Evolutionary conservation across 208 protist genomes (phyloP).

Genomic region (Leishmania tarentolae): DNA sequence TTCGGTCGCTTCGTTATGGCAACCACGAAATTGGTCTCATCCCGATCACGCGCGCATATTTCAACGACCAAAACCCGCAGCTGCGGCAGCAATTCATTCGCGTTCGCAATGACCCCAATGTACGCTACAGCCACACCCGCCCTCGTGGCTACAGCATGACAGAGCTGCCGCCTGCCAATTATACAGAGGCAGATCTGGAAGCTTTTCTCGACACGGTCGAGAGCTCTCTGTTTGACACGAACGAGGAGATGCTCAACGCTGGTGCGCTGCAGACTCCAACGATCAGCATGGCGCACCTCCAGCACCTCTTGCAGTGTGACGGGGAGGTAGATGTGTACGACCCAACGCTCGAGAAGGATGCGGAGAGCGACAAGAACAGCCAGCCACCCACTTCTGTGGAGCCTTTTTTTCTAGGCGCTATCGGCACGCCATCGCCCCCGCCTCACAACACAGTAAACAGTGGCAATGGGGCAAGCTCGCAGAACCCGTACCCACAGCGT

Average conservation of each 20-base stretch:
- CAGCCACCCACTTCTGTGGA: slow-evolving; percentile 6
- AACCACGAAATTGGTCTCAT: slow-evolving; percentile 74
- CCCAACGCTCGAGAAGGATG: slow-evolving; percentile 10
- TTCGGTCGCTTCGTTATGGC: slow-evolving; percentile 74
- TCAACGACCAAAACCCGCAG: slow-evolving; percentile 36
- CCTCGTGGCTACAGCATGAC: slow-evolving; percentile 40
- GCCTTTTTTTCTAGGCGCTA: slow-evolving; percentile 1
- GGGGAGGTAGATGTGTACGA: slow-evolving; percentile 20
- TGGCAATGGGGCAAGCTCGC: neutral
- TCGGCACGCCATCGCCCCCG: slow-evolving; percentile 3
- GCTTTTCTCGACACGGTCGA: slow-evolving; percentile 52
- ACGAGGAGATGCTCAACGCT: slow-evolving; percentile 47
- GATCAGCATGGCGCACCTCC: slow-evolving; percentile 23
- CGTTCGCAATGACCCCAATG: slow-evolving; percentile 71
- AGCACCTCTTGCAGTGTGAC: slow-evolving; percentile 17
- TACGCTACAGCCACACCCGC: slow-evolving; percentile 71
- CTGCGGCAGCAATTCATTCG: slow-evolving; percentile 66
- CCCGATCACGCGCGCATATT: slow-evolving; percentile 54
- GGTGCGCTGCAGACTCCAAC: slow-evolving; percentile 16
- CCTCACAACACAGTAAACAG: neutral
- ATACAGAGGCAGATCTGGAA: slow-evolving; percentile 58
- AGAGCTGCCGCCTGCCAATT: slow-evolving; percentile 46
- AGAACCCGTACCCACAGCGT: neutral
- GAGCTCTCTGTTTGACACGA: slow-evolving; percentile 51
- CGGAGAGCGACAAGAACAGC: neutral